Evolutionary conservation across 805 yeast species (phyloP).

Genomic region (Starmerella potacharoeniae): DNA sequence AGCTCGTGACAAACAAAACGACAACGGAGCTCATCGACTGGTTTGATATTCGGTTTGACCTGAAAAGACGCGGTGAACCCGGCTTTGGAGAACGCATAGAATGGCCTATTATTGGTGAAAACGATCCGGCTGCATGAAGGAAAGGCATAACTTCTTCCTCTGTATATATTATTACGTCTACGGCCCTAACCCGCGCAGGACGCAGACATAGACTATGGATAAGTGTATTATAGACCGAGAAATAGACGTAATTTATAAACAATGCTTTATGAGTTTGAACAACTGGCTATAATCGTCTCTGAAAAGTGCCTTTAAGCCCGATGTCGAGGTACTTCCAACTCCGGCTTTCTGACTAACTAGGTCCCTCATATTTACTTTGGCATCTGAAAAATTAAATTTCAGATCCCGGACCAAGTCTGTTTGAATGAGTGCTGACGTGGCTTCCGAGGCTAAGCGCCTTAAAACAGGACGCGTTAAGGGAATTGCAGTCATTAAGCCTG

Average conservation of each 20-base stretch:
- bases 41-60: conserved; percentile 59
- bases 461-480: conserved; percentile 23
- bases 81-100: conserved; percentile 52
- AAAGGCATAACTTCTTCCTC: conserved; percentile 21
- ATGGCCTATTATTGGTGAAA: conserved; percentile 29
- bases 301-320: too few relatives aligned
- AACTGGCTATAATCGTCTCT: too few relatives aligned
- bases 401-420: neutral
- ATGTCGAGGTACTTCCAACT: too few relatives aligned
- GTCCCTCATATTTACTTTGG: neutral
- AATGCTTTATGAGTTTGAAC: too few relatives aligned
- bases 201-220: too few relatives aligned
- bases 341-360: neutral
- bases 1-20: conserved; percentile 49
- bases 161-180: conserved; percentile 5
- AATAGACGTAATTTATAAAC: too few relatives aligned
- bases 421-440: neutral
- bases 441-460: conserved; percentile 15
- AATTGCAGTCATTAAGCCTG: conserved; percentile 23
- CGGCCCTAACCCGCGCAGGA: too few relatives aligned
- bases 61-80: conserved; percentile 54
- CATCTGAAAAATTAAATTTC: neutral
- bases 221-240: too few relatives aligned
- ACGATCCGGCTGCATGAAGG: neutral
- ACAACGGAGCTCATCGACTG: conserved; percentile 65